phyloP scores from a whole-genome alignment of 75 land plant species.

The Ceratopteris richardii region DNA sequence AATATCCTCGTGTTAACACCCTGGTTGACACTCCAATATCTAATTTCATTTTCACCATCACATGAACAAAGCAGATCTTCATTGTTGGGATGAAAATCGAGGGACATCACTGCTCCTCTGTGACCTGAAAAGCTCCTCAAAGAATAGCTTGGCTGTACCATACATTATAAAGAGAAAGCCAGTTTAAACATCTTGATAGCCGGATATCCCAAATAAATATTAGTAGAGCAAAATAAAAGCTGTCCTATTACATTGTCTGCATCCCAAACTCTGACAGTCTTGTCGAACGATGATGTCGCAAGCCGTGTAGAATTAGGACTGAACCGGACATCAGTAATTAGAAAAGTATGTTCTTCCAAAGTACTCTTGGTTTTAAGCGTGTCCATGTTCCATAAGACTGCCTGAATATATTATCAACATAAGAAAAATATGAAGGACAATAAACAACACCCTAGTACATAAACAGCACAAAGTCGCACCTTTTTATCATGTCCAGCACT shows the following conservation, averaged over 20 bases:
- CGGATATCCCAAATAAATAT: background rate
- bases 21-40: constrained; percentile 84
- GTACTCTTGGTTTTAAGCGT: constrained; percentile 50
- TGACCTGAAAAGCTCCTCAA: constrained; percentile 77
- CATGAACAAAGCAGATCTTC: constrained; percentile 82
- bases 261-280: constrained; percentile 90
- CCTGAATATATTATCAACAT: too few species aligned
- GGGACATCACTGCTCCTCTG: constrained; percentile 59
- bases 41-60: constrained; percentile 78
- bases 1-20: constrained; percentile 56
- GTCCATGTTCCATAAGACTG: constrained; percentile 77
- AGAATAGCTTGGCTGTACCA: constrained; percentile 62
- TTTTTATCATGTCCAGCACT: constrained; percentile 88
- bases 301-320: constrained; percentile 73
- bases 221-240: background rate
- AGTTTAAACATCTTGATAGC: background rate
- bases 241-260: constrained; percentile 62
- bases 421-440: background rate
- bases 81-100: constrained; percentile 77
- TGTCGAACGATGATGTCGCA: constrained; percentile 91
- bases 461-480: constrained; percentile 20
- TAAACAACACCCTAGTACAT: background rate
- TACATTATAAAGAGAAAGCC: background rate
- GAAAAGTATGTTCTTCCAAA: constrained; percentile 63
- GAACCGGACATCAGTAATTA: constrained; percentile 89